Evolutionary conservation across 768 basidiomycete species (phyloP).

Genomic region (Termitomyces sp.): DNA sequence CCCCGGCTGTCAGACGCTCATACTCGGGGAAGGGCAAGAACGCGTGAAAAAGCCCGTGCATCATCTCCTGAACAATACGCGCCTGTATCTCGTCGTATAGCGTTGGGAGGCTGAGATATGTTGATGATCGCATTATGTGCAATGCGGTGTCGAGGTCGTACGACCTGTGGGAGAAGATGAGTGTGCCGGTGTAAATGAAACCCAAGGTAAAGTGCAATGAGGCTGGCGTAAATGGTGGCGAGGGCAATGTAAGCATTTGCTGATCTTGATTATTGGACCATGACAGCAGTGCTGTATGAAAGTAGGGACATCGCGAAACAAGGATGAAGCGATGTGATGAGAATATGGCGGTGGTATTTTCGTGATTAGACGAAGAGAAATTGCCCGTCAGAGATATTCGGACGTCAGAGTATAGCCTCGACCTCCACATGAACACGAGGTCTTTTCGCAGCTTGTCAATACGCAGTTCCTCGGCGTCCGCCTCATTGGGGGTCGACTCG

Average conservation of each 20-base stretch:
- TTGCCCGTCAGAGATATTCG: slow-evolving; percentile 73
- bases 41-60: slow-evolving; percentile 85
- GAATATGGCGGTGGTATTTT: slow-evolving; percentile 77
- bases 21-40: slow-evolving; percentile 78
- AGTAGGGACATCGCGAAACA: slow-evolving; percentile 85
- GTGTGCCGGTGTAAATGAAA: slow-evolving; percentile 92
- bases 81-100: slow-evolving; percentile 80
- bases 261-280: slow-evolving; percentile 49
- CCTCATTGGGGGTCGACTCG: slow-evolving; percentile 45
- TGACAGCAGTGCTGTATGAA: slow-evolving; percentile 70
- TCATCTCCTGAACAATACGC: slow-evolving; percentile 81
- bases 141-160: slow-evolving; percentile 93
- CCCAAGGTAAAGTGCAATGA: slow-evolving; percentile 92
- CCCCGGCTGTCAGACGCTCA: slow-evolving; percentile 64
- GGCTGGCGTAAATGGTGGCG: slow-evolving; percentile 92
- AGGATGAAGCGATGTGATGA: slow-evolving; percentile 93
- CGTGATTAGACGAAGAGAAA: slow-evolving; percentile 58
- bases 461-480: slow-evolving; percentile 43
- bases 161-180: slow-evolving; percentile 86
- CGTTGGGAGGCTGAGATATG: slow-evolving; percentile 70
- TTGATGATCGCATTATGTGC: slow-evolving; percentile 78
- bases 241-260: slow-evolving; percentile 67
- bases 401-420: slow-evolving; percentile 89
- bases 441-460: slow-evolving; percentile 89
- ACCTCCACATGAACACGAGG: slow-evolving; percentile 95